Conservation (phyloP, 1,139 yeast species). For the Pichia cactophila region DNA sequence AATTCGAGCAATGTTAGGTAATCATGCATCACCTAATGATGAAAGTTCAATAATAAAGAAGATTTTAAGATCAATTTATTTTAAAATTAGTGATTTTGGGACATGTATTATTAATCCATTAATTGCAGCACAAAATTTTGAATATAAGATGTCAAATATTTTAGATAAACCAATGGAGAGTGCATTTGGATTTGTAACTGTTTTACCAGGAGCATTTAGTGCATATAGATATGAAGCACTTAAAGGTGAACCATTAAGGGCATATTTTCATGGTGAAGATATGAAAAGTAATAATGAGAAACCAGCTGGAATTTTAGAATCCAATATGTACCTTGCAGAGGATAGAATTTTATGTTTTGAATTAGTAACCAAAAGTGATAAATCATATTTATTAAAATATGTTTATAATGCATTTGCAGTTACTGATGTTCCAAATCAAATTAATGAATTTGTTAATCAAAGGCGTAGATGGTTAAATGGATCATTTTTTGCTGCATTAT, state of each 20-base stretch:
- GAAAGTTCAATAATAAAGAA: conserved; percentile 31
- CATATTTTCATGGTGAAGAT: conserved; percentile 77
- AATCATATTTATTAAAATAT: conserved; percentile 57
- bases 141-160: conserved; percentile 75
- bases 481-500: conserved; percentile 75
- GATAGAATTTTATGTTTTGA: conserved; percentile 80
- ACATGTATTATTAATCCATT: conserved; percentile 56
- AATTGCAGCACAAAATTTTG: conserved; percentile 81
- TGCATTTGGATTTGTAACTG: conserved; percentile 74
- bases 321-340: conserved; percentile 79
- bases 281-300: conserved; percentile 45
- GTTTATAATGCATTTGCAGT: conserved; percentile 74
- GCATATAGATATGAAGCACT: conserved; percentile 72
- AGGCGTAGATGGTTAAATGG: conserved; percentile 85
- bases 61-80: conserved; percentile 16
- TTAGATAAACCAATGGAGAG: conserved; percentile 80
- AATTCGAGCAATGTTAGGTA: conserved; percentile 62
- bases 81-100: conserved; percentile 19
- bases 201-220: conserved; percentile 82
- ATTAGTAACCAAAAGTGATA: conserved; percentile 60
- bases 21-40: conserved; percentile 29
- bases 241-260: conserved; percentile 68
- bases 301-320: conserved; percentile 61
- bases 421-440: conserved; percentile 73
- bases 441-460: conserved; percentile 68